phyloP scores from a whole-genome alignment of 1,284 basidiomycete genomes.

The Violaceomyces palustris region DNA sequence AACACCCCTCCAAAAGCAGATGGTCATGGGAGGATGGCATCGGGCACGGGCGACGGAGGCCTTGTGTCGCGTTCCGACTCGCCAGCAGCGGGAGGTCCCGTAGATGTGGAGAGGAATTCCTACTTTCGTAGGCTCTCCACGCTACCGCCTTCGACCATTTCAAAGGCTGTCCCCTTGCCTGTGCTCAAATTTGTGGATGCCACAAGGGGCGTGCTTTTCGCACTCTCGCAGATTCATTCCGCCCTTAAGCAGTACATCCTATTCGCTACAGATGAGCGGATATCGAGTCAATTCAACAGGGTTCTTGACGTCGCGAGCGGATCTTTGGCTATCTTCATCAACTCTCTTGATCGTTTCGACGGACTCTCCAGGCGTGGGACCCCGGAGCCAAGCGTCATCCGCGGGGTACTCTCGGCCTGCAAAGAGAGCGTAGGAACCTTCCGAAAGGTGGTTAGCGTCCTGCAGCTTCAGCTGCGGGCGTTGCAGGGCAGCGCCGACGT shows the following conservation, averaged over 20 bases:
- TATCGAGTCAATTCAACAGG: constrained; percentile 53
- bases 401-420: constrained; percentile 74
- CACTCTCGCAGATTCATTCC: constrained; percentile 84
- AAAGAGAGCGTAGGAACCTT: constrained; percentile 80
- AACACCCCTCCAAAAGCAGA: constrained; percentile 21
- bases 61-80: constrained; percentile 18
- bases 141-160: constrained; percentile 65
- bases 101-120: constrained; percentile 64
- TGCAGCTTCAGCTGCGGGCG: constrained; percentile 71
- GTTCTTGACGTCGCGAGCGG: constrained; percentile 62
- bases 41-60: constrained; percentile 10
- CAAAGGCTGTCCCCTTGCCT: constrained; percentile 68
- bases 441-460: constrained; percentile 76
- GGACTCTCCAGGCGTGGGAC: constrained; percentile 68
- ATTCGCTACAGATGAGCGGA: constrained; percentile 78
- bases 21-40: constrained; percentile 19
- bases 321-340: constrained; percentile 79
- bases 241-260: constrained; percentile 82
- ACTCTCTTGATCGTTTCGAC: constrained; percentile 87
- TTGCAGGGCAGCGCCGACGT: constrained; percentile 70
- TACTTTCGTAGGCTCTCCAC: constrained; percentile 83
- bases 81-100: constrained; percentile 61
- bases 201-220: constrained; percentile 84
- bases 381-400: constrained; percentile 66
- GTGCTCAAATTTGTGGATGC: constrained; percentile 76